Base-by-base conservation (phyloP, 2,329 filamentous ascomycete species). In the Xylariales sp. region DNA sequence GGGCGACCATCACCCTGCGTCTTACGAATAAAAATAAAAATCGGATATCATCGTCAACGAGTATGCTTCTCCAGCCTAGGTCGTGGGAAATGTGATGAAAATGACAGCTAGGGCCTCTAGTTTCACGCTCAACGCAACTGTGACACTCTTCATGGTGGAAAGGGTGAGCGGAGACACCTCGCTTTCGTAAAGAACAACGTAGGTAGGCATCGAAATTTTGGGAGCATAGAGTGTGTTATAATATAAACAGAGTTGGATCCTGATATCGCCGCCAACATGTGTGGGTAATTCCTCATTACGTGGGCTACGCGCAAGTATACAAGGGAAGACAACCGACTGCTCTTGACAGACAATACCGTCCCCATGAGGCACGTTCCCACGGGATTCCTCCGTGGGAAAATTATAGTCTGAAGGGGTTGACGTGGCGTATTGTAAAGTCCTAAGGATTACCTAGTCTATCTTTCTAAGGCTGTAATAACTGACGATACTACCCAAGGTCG, bases 121-220 rank as follows among this genome's bases (percentile, higher is more conserved):
- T 28, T 39, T 60, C 6, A 61, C 63, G 1, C 58, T 65, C 23
- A 56, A 34, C 10, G 67, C 64, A n/a, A 41, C 63, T 72, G 64
- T 59, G 6, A n/a, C 36, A 2, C 70, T 73, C 3, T 78, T 77
- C 50, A 54, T 67, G 10, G 59, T 69, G 0, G 65, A 1, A 72
- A 71, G 30, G 52, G 69, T 8, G 57, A 72, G 56, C 8, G 36
- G 8, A 52, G 71, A 5, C 70, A 71, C 10, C 68, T 78, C 32
- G 73, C 77, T 64, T 64, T 75, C 12, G 73, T 76, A 1, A 23
- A 23, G 23, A 23, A 74, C 77, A 71, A 74, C 72, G 48, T 77
- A 77, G 70, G 73, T 74, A 5, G 75, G 75, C 8, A 70, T 70
- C 32, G 67, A 71, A 34, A 62, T 63, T 46, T 71, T 72, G 49